Evolutionary conservation across 768 basidiomycete genomes (phyloP), one percentile per base, ranked within the genome.

Genomic region (Boletus insuetus): DNA sequence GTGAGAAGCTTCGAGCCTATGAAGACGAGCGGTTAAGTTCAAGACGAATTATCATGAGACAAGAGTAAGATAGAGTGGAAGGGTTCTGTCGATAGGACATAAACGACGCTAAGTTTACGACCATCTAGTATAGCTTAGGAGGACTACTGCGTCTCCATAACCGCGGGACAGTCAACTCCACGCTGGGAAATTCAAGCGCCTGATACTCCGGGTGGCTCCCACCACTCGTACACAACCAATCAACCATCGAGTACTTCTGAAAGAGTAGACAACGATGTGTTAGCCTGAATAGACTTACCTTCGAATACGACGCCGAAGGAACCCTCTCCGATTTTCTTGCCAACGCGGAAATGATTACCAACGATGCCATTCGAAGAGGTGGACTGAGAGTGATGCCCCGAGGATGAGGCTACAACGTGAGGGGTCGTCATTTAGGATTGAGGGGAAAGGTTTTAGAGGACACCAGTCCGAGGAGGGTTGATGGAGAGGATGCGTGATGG

Each of bases 301-400:
- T 98, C 87, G 74, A 97, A 93, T 58, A 98, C 89, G 61, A 98
- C 96, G 66, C 96, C 96, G 70, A 99, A 99, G n/a, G 89, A 91
- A 48, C 96, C 96, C 75, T 99, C 96, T 46, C 96, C 96, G 71
- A 98, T 96, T 85, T 98, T 98, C 82, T 96, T 94, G 48, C 96
- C 96, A 49, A 98, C 94, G 59, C 90, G 82, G 69, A 84, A 91
- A 70, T 90, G 84, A 65, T 79, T 84, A 41, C 89, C 89, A 55
- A 91, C 86, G 70, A 91, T 83, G 64, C 87, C 84, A 72, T 85
- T 88, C 39, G 75, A 79, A 29, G 82, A 78, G 46, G 83, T 75
- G 45, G 84, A 79, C 66, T 84, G 82, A 17, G 83, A 80, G 49
- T 82, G 84, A 72, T 88, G 86, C 20, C 75, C 76, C 43, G 84